phyloP scores from a whole-genome alignment of 441 rosid genomes.

The Pelargonium australe region DNA sequence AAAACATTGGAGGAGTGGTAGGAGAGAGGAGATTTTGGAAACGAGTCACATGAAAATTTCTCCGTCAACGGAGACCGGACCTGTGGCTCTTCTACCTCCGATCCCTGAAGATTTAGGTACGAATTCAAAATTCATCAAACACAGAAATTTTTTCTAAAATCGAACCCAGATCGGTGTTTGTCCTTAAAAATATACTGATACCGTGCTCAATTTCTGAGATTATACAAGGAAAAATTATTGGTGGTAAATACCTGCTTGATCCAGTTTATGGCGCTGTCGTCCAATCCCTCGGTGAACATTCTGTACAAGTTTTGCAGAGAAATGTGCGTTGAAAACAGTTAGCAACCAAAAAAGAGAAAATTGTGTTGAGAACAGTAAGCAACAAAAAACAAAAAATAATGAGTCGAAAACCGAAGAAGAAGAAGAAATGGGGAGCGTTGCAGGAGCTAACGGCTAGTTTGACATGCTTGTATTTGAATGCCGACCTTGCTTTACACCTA shows the following conservation, averaged over 20 bases:
- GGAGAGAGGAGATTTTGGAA: constrained; percentile 53
- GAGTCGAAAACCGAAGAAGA: background rate
- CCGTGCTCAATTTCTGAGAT: background rate
- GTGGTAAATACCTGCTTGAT: constrained; percentile 43
- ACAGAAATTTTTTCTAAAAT: background rate
- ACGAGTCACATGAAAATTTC: constrained; percentile 32
- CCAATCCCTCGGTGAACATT: constrained; percentile 60
- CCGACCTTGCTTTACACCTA: too few relatives aligned
- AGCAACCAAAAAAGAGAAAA: background rate
- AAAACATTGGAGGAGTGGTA: constrained; percentile 41
- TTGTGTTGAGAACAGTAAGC: background rate
- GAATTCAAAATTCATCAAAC: background rate
- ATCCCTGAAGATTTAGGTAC: constrained; percentile 30
- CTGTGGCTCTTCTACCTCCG: constrained; percentile 38
- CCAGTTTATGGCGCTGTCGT: constrained; percentile 63
- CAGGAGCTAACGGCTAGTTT: constrained; percentile 12
- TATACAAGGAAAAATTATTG: background rate
- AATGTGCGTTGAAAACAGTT: background rate
- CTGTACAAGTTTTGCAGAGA: constrained; percentile 10
- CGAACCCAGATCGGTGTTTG: background rate
- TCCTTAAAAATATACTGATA: background rate
- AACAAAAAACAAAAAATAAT: background rate
- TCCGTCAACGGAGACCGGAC: constrained; percentile 65
- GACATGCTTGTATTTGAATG: background rate
- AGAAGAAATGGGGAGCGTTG: background rate